Base-by-base conservation (phyloP, 345 rosid genomes). In the Passiflora organensis region DNA sequence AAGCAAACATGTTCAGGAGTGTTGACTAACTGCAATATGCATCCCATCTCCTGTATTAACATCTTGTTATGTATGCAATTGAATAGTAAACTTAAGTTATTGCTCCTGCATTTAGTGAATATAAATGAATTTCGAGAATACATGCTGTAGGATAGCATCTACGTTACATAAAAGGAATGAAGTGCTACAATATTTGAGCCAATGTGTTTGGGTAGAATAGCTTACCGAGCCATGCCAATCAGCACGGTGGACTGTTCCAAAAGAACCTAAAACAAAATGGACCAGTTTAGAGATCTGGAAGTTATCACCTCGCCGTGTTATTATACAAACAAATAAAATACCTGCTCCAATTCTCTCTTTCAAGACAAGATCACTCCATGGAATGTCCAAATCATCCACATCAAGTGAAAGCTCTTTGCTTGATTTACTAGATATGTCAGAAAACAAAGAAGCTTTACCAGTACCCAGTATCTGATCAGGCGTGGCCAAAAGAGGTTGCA, bases 191-290 rank as follows among this genome's bases (percentile, higher is more conserved):
- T 28, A 28, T 28, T 28, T 28, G 34, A n/a, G n/a, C n/a, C n/a
- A n/a, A n/a, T 28, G 34, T 8, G 34, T 28, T 28, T 3, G 34
- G 3, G 34, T 28, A 0, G 43, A n/a, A n/a, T 51, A 56, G 60
- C 93, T 80, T 85, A 94, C 99, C 66, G 99, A 87, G 73, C 97
- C 97, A 83, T 89, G 84, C 99, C 97, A 89, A 54, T 94, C 99
- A 71, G 99, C 99, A 73, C 93, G 97, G 72, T 87, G 96, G 51
- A 94, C 99, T 66, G 88, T 94, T 55, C 99, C 99, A 74, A 94
- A 94, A 73, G 99, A 94, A 74, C 99, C 99, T 94, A 88, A 68
- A 81, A 63, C 32, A 56, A 41, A 66, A 55, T 48, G 46, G 53
- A 17, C 61, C 59, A 66, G 48, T 21, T 21, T 12, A 28, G 47